Base-by-base conservation (phyloP, 1,139 yeast genomes). In the Scheffersomyces quercinus region DNA sequence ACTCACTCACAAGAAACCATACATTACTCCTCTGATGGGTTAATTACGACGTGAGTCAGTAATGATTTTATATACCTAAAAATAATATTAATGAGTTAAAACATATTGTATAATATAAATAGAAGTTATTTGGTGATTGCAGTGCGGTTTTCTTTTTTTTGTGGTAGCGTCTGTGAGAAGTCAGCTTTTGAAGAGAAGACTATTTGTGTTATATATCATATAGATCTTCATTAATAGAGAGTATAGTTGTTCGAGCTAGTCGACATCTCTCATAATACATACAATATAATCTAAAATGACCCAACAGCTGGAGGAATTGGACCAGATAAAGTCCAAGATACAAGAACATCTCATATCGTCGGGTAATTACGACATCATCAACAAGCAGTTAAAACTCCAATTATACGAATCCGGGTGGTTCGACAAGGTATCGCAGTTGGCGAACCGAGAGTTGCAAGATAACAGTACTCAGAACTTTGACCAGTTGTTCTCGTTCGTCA, bases 401-500 rank as follows among this genome's bases (percentile, higher is more conserved):
- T 75, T 91, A 26, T 75, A 81, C 46, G 87, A 87, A 58, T 75
- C 84, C 2, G 97, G 97, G 6, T 91, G 97, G 97, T 82, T 81
- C 53, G 96, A 88, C 54, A 78, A 84, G 47, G 82, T 90, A 29
- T 74, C 81, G 42, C 79, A 74, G 41, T 54, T 85, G 42, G 85
- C 95, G 3, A 67, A 57, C 39, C 44, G 54, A 10, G 74, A 72
- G 46, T 55, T 70, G 38, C 67, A 65, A 38, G 59, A 58, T 24
- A 50, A 50, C 20, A 41, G 39, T 39, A 43, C 46, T 51, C 67
- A 79, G 30, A 82, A 75, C 51, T 83, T 85, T 50, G 81, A 77
- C 14, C 72, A 75, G 38, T 62, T 88, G 14, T 70, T 80, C 43
- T 58, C 75, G 9, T 67, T 70, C 33, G 64, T 89, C 10, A 86